These are phyloP conservation scores for Euphorbia schlechtendalii DNA, from an alignment of 441 rosid genomes.

Conservation along the genomic window DNA sequence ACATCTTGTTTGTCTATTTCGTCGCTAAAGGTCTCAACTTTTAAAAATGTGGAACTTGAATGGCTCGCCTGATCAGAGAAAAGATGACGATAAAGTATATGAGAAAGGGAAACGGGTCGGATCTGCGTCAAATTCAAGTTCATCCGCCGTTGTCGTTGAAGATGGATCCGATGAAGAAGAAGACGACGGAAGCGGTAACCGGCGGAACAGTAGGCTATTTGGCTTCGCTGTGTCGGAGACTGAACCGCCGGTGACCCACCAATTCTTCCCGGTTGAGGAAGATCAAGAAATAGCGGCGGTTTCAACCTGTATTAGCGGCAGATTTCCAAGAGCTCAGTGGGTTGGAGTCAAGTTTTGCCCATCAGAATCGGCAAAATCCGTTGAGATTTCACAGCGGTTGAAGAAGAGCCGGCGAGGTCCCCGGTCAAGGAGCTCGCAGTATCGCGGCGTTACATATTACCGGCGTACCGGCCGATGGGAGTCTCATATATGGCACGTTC, in stretches of 20 bases:
- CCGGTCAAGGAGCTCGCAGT: slow-evolving; percentile 90
- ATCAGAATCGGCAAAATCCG: slow-evolving; percentile 46
- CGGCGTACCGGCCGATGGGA: slow-evolving; percentile 98
- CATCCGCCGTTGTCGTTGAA: slow-evolving; percentile 65
- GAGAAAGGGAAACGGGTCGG: slow-evolving; percentile 82
- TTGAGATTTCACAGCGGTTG: slow-evolving; percentile 57
- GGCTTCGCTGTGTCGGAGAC: slow-evolving; percentile 42
- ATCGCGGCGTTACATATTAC: slow-evolving; percentile 94
- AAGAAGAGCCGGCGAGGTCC: slow-evolving; percentile 97
- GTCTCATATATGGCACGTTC: slow-evolving; percentile 76
- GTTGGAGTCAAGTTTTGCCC: slow-evolving; percentile 78
- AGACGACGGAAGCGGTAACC: slow-evolving; percentile 37
- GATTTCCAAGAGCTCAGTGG: slow-evolving; percentile 68
- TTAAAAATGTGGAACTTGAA: slow-evolving; percentile 82
- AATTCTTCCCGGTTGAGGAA: slow-evolving; percentile 58
- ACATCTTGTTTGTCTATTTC: slow-evolving; percentile 6
- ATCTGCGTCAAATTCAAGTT: slow-evolving; percentile 80
- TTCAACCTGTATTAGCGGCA: slow-evolving; percentile 14
- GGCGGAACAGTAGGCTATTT: slow-evolving; percentile 33
- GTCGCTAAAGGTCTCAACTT: not conserved
- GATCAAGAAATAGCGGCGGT: slow-evolving; percentile 34
- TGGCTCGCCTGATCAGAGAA: slow-evolving; percentile 55
- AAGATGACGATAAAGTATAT: slow-evolving; percentile 40
- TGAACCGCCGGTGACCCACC: slow-evolving; percentile 48
- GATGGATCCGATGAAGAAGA: slow-evolving; percentile 83